Base-by-base conservation (phyloP, 148 eudicot genomes). In the Silene uniflora region DNA sequence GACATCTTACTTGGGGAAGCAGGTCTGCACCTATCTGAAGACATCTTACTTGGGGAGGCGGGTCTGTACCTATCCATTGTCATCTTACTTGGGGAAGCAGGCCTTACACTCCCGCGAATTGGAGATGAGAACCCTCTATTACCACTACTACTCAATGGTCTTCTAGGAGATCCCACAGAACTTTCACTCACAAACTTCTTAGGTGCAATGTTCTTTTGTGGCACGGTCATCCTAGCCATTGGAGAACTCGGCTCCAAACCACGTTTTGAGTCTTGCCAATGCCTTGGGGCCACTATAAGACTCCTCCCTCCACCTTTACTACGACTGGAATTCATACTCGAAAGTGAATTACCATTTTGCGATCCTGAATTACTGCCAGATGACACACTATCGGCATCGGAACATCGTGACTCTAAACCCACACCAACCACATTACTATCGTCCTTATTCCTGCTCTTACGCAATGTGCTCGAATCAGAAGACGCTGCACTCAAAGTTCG, bases 371-470 rank as follows among this genome's bases (percentile, higher is more conserved):
- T 83, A 68, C 82, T 80, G 22, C 76, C 88, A 7, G 93, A 88
- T 21, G 86, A 87, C 75, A 89, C 85, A 73, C 88, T 89, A 32
- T 85, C 89, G 21, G 77, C 72, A 79, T 89, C 98, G 7, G 84
- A 89, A 74, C 73, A 49, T 47, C 62, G 52, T 16, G 77, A 73
- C 77, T 86, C 87, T 18, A 78, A 73, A 58, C 84, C 75, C 47
- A 80, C 73, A 27, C 69, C 67, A 61, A 81, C 77, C 49, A 55
- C 82, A 81, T 32, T 19, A 76, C 47, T 27, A 32, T 72, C 76
- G 54, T 39, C 72, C 24, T 66, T 60, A 25, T 21, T 59, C 21
- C 12, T 52, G 47, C 63, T 75, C 47, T 27, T 67, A 16, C 52
- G 24, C 73, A 80, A 64, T 75, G 70, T 78, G 27, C 55, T 11